These are phyloP conservation scores for Solanum megistacrolobum DNA, from an alignment of 257 asterid genomes.

Conservation along the genomic window DNA sequence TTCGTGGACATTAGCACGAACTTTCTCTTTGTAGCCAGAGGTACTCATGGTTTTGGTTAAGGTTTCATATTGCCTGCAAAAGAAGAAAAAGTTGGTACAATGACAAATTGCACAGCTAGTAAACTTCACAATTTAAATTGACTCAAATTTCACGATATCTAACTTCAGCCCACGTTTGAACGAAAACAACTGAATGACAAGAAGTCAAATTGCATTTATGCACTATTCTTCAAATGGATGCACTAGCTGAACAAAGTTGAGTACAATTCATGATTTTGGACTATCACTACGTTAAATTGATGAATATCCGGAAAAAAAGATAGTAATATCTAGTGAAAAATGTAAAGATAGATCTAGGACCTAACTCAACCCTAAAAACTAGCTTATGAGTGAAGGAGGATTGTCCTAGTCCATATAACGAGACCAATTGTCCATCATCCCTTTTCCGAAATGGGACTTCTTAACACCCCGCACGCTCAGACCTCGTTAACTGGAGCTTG, in stretches of 20 bases:
- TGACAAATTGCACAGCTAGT: background rate
- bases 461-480: background rate
- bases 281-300: background rate
- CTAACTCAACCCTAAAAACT: background rate
- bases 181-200: background rate
- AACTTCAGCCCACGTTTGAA: background rate
- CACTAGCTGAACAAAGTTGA: background rate
- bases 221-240: background rate
- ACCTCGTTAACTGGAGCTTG: background rate
- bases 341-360: background rate
- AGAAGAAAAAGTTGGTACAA: background rate
- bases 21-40: constrained; percentile 67
- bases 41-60: constrained; percentile 48
- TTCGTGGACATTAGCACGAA: constrained; percentile 47
- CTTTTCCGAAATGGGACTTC: background rate
- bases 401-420: background rate
- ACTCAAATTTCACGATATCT: background rate
- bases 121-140: background rate
- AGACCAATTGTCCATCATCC: background rate
- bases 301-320: background rate
- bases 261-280: background rate
- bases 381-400: background rate
- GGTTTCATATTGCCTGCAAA: constrained; percentile 60
- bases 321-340: background rate
- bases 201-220: background rate